Base-by-base conservation (phyloP, 2,329 filamentous ascomycete species). In the Ampelomyces quisqualis region DNA sequence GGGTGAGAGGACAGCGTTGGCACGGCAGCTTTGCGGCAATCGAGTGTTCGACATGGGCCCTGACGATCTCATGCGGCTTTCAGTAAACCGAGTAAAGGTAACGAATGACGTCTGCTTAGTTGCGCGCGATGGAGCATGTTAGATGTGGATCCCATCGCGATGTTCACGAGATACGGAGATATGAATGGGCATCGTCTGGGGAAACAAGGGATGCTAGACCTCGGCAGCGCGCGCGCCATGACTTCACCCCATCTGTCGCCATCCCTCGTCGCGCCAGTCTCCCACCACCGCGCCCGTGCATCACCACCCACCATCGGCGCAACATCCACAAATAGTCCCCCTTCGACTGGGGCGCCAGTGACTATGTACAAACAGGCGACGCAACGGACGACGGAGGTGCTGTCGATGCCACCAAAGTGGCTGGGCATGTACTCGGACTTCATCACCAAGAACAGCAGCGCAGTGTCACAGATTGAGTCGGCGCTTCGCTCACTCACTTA, bases 381-480 rank as follows among this genome's bases (percentile, higher is more conserved):
- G 24, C 58, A 64, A 43, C 61, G 49, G 40, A 63, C 76, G 43
- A 69, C 68, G 36, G 70, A 68, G 50, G 68, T 78, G 47, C 70
- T 85, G 33, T 75, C 79, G 28, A 68, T 82, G 57, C 81, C 84
- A 34, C 77, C 82, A 18, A 77, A 77, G 68, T 87, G 81, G 81
- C 73, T 88, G 38, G 72, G 77, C 51, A 79, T 82, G 72, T 95
- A 95, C 70, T 82, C 84, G 60, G 85, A 93, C 52, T 96, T 97
- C 72, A 91, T 98, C 73, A 86, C 88, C 49, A 93, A 91, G 73
- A 98, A 98, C 68, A 84, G 90, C 47, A 86, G 89, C 62, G 89
- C 94, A 45, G 90, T 98, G 38, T 88, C 89, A 34, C 90, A 95
- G 73, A 91, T 98, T 50, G 93, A 98, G 74, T 94, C 88, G 49